phyloP scores from a whole-genome alignment of 768 basidiomycete species.

The Naematelia aurantialba region DNA sequence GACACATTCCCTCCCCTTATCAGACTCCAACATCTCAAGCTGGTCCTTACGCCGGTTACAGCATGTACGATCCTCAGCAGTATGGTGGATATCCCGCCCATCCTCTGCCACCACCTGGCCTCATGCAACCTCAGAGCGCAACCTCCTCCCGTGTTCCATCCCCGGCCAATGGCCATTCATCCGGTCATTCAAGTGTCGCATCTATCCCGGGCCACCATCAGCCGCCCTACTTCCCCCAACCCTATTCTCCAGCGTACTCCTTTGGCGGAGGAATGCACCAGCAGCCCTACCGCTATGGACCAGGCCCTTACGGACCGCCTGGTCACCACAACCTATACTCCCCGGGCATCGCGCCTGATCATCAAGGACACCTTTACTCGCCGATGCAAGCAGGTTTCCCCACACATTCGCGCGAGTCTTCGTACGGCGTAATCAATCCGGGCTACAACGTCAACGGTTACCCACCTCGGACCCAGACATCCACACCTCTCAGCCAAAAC shows the following conservation, averaged over 20 bases:
- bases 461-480: slow-evolving; percentile 37
- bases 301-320: slow-evolving; percentile 26
- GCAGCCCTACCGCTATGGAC: slow-evolving; percentile 37
- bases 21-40: slow-evolving; percentile 36
- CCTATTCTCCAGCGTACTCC: slow-evolving; percentile 29
- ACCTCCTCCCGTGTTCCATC: slow-evolving; percentile 39
- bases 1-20: slow-evolving; percentile 39
- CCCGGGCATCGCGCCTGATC: slow-evolving; percentile 25
- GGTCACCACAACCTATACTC: slow-evolving; percentile 35
- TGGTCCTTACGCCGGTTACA: slow-evolving; percentile 32
- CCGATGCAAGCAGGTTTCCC: slow-evolving; percentile 31
- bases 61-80: slow-evolving; percentile 28
- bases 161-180: slow-evolving; percentile 37
- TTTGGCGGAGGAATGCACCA: slow-evolving; percentile 28
- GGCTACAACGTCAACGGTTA: slow-evolving; percentile 31
- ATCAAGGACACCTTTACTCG: slow-evolving; percentile 33
- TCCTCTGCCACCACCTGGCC: slow-evolving; percentile 26
- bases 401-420: slow-evolving; percentile 32
- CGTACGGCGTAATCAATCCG: slow-evolving; percentile 34
- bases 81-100: slow-evolving; percentile 26
- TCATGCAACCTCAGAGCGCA: slow-evolving; percentile 28
- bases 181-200: slow-evolving; percentile 24
- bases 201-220: slow-evolving; percentile 27
- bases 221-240: slow-evolving; percentile 32
- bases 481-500: slow-evolving; percentile 36